A percentile compares a stretch with the other conserved stretches of the same genome.
phyloP scores from a whole-genome alignment of 1,284 basidiomycete genomes.

The Schizophyllum commune region DNA sequence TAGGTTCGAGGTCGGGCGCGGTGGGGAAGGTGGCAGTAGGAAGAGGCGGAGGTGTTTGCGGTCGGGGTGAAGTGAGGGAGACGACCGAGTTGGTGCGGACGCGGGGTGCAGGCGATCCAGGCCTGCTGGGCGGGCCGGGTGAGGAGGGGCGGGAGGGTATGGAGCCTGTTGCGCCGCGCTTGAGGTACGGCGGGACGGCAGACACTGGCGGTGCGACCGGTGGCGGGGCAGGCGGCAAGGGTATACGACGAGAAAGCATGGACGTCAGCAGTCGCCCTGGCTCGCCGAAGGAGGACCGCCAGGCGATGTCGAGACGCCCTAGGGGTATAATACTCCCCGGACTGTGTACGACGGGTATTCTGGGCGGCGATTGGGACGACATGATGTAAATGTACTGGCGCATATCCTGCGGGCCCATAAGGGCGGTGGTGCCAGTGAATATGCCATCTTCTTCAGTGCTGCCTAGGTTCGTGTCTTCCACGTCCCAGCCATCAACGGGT shows the following conservation, averaged over 20 bases:
- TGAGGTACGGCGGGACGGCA: conserved; percentile 65
- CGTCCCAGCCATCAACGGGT: conserved; percentile 62
- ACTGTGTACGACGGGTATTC: conserved; percentile 42
- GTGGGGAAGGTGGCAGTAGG: conserved; percentile 15
- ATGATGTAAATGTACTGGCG: conserved; percentile 83
- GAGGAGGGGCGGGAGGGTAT: conserved; percentile 36
- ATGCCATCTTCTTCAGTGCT: conserved; percentile 28
- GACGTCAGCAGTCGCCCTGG: conserved; percentile 79
- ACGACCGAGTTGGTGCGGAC: conserved; percentile 32
- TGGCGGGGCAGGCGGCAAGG: conserved; percentile 35
- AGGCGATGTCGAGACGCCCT: conserved; percentile 75
- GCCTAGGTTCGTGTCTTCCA: conserved; percentile 43
- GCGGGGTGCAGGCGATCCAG: conserved; percentile 43
- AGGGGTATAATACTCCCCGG: conserved; percentile 71
- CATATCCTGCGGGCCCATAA: conserved; percentile 75
- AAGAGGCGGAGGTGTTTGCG: conserved; percentile 40
- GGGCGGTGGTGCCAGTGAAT: conserved; percentile 53
- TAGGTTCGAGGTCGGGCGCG: conserved; percentile 43
- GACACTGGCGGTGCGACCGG: conserved; percentile 33
- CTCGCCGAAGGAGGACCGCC: conserved; percentile 76
- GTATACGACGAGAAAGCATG: conserved; percentile 68
- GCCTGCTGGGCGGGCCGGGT: conserved; percentile 34
- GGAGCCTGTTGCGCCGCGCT: conserved; percentile 34
- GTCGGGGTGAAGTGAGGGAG: conserved; percentile 21
- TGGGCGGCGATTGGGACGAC: conserved; percentile 38